Base-by-base conservation (phyloP, 768 basidiomycete genomes). In the Fomitopsis pulvina region DNA sequence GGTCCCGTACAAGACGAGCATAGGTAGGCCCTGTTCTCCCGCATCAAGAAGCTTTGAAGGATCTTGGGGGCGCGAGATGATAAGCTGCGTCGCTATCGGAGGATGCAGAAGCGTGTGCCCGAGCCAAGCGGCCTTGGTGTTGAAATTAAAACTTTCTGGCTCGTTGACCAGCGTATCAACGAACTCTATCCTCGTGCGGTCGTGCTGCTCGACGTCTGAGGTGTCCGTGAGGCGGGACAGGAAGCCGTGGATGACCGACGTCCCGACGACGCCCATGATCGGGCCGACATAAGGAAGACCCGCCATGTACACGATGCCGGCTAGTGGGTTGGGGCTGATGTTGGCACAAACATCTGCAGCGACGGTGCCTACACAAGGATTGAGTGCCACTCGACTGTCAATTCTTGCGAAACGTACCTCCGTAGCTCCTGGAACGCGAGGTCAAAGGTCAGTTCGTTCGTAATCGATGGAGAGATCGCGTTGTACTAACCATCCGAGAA, bases 401-500 rank as follows among this genome's bases (percentile, higher is more conserved):
- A 5, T 20, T 45, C 26, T n/a, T 4, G 4, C 21, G 11, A 18
- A n/a, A 29, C 18, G 26, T 30, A 45, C 44, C 44, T 29, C 44
- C 44, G 29, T 45, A 45, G 29, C 44, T 45, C 44, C 44, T 45
- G 29, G 9, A 43, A 8, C 21, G 4, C 26, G 22, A 43, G 7
- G 39, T 40, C 9, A 8, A 7, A 40, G 7, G 39, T 40, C 39
- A 40, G 8, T 7, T 30, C 29, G 14, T 30, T 7, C 8, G 7
- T 40, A n/a, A 16, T 7, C 14, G 39, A 40, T 6, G 7, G n/a
- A 16, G n/a, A 40, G n/a, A n/a, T n/a, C n/a, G n/a, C n/a, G n/a
- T 18, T n/a, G 39, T 40, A 47, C 59, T 21, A 18, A 60, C 62
- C 60, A 63, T 16, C 56, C 60, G 18, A 55, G 51, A 10, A 56